Evolutionary conservation across 2,329 filamentous ascomycete species (phyloP), one percentile per base, ranked within the genome.

Genomic region (Rutstroemia sp.): DNA sequence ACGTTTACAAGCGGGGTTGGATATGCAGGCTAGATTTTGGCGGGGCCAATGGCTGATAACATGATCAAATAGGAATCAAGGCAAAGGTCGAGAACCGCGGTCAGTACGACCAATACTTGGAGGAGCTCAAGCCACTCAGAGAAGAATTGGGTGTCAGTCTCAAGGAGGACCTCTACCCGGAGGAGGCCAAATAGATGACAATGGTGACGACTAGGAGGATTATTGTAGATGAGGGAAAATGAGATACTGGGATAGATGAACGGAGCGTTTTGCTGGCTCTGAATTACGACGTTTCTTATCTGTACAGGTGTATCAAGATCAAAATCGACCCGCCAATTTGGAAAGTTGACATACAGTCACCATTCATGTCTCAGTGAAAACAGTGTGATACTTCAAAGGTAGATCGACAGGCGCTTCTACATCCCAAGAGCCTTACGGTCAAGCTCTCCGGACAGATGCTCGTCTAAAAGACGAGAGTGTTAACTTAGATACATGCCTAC

Each of bases 51-150:
- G 50, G 52, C 63, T 66, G 48, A 65, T 51, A 27, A 44, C 39
- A 39, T 34, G 34, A 17, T 30, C n/a, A 48, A 59, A 69, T 69
- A 96, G 92, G 92, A 71, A 88, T 99, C 83, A 96, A 96, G 80
- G 89, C 91, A 76, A 99, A 99, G 85, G 94, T 97, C 67, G 94
- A 99, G 84, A 99, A 95, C 84, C 87, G 90, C 76, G 83, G 84
- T 70, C 94, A 99, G 80, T 99, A 99, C 79, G 83, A 96, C 71
- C 87, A 96, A 79, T 96, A 95, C 77, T 85, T 99, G 60, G 81
- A 89, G 71, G 89, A 96, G 79, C 89, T 99, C 67, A 90, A 95
- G 81, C 81, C 87, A 63, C 80, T 97, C 70, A 87, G 92, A 69
- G 89, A 95, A 81, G 92, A 97, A 79, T 85, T 97, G 62, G 92